A percentile compares a stretch with the other conserved stretches of the same genome.
Evolutionary conservation across 2,329 filamentous ascomycete species (phyloP).

Genomic region (Hortaea werneckii): DNA sequence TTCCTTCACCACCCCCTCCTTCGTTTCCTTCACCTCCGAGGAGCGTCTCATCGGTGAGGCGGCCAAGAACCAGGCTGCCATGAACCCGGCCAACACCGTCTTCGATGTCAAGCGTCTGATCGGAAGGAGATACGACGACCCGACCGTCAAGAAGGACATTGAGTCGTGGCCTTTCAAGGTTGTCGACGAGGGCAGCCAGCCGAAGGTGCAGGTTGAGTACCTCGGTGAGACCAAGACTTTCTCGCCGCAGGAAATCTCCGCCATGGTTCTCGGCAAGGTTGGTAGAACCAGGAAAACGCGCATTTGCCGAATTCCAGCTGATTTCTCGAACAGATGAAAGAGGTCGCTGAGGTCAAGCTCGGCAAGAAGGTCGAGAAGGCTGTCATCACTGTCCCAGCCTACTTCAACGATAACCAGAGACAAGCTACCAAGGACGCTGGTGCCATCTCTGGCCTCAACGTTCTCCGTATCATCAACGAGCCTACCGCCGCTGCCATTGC

Average conservation of each 20-base stretch:
- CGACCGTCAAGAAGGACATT: constrained; percentile 96
- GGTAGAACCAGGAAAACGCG: constrained; percentile 11
- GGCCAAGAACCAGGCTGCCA: constrained; percentile 99
- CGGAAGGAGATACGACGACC: constrained; percentile 88
- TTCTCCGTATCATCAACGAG: constrained; percentile 99
- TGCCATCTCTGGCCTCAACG: constrained; percentile 93
- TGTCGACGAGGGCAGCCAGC: constrained; percentile 76
- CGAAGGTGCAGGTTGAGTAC: constrained; percentile 91
- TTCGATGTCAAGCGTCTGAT: constrained; percentile 99
- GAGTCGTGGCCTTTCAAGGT: constrained; percentile 99
- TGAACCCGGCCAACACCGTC: constrained; percentile 97
- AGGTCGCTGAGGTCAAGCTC: constrained; percentile 95
- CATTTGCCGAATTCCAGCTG: constrained; percentile 3
- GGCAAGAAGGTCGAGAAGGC: constrained; percentile 99
- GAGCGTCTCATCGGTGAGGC: constrained; percentile 99
- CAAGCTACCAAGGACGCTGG: constrained; percentile 99
- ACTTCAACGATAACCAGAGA: constrained; percentile 99
- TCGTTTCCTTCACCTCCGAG: constrained; percentile 97
- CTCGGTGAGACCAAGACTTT: constrained; percentile 90
- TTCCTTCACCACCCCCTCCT: constrained; percentile 96
- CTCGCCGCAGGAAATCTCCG: constrained; percentile 96
- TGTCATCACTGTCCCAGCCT: constrained; percentile 96
- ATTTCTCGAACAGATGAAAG: constrained; percentile 68
- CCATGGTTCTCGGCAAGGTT: constrained; percentile 98
- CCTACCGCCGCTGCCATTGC: constrained; percentile 96